Base-by-base conservation (phyloP, 202 grass and related monocot species). In the Schoenoplectus tabernaemontani region DNA sequence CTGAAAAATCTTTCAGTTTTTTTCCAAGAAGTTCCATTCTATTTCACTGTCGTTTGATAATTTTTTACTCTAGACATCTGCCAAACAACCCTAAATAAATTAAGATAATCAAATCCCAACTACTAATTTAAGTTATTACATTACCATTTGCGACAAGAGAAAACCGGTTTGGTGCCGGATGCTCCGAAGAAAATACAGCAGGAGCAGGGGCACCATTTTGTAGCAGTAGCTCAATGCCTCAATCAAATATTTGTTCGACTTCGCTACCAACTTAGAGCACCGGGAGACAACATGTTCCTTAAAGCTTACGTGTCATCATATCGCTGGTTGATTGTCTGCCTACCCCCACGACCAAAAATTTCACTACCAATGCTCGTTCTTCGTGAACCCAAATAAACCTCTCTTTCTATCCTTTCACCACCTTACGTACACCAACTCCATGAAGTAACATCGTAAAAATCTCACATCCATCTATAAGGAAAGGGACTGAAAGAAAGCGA, bases 211-310 rank as follows among this genome's bases (percentile, higher is more conserved):
- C 19, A 67, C 38, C 36, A 16, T 44, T 68, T 43, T 43, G 36
- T n/a, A n/a, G n/a, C n/a, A n/a, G n/a, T n/a, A n/a, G n/a, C n/a
- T n/a, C n/a, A n/a, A n/a, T n/a, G n/a, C n/a, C 9, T 24, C 37
- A 24, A 67, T 3, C 63, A 39, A 19, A 42, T 67, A 67, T 75
- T 75, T 30, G 6, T n/a, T n/a, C n/a, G n/a, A n/a, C n/a, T n/a
- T n/a, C n/a, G n/a, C n/a, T n/a, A n/a, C n/a, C n/a, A n/a, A n/a
- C n/a, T n/a, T n/a, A 62, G 34, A 78, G 15, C 37, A 78, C n/a
- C 22, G 76, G 76, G 76, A 59, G 76, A 78, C 76, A 78, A 2
- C 56, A 62, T 78, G 76, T 78, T 61, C 76, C 76, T 44, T 46
- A 15, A 78, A 75, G 47, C 1, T 4, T 8, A 80, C 78, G 78